Base-by-base conservation (phyloP, 148 eudicot species). In the Arctostaphylos glauca region DNA sequence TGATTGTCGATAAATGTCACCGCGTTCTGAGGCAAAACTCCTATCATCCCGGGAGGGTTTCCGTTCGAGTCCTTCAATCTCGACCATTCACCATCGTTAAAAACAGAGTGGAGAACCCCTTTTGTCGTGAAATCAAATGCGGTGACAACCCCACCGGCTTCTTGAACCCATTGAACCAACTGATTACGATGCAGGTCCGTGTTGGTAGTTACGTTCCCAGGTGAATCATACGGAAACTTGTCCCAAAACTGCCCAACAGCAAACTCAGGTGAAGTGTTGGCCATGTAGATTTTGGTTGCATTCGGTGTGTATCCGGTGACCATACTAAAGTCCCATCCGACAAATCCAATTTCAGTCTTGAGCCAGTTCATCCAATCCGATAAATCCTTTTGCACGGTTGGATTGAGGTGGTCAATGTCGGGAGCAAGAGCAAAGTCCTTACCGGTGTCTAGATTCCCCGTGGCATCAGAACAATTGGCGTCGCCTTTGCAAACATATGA, bases 171-270 rank as follows among this genome's bases (percentile, higher is more conserved):
- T 21, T 85, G 81, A 25, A 81, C 88, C 31, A 92, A 74, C 59
- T 84, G 89, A 56, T 84, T 81, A 49, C 92, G 80, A 72, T 91
- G 94, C 55, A 38, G 56, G 74, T 90, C 91, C 79, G 87, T 92
- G 84, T 92, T 91, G 52, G 87, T 87, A 9, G 75, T 81, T 1
- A 84, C 91, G n/a, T n/a, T n/a, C n/a, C n/a, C n/a, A n/a, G n/a
- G n/a, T n/a, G n/a, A n/a, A n/a, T n/a, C n/a, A n/a, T n/a, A n/a
- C n/a, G n/a, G n/a, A n/a, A n/a, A n/a, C n/a, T n/a, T n/a, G n/a
- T n/a, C n/a, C 97, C 94, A 93, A 3, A 86, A 48, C 82, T 94
- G 95, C 2, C 94, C 93, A 3, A 90, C 93, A 5, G 92, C 94
- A 71, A 92, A 90, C 1, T 89, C 88, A 0, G 97, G 97, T 0